Base-by-base conservation (phyloP, 306 rosid species). In the Fragaria iinumae region DNA sequence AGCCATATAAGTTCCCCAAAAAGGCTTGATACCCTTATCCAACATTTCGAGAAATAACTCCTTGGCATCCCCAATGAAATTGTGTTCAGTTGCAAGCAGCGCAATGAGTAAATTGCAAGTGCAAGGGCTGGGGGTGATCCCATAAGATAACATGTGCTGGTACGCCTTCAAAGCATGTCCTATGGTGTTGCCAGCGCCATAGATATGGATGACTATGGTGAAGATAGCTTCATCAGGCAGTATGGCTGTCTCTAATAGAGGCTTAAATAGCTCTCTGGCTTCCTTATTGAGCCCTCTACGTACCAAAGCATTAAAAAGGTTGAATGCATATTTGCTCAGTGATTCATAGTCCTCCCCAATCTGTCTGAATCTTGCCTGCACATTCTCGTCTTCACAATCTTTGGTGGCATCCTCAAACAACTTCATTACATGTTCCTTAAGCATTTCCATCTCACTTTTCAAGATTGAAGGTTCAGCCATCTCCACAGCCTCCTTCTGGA, bases 371-470 rank as follows among this genome's bases (percentile, higher is more conserved):
- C 11, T 43, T n/a, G 2, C 14, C 12, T 43, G 10, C 11, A 11
- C n/a, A n/a, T 68, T 32, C 53, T 68, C 1, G 5, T 68, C 72
- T 41, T 10, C 32, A 43, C 32, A n/a, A 11, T 41, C 53, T 43
- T 12, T 67, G 53, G 32, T 68, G 2, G 50, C 53, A 68, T 11
- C 11, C 18, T 43, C n/a, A 68, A 68, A 68, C 9, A 68, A 32
- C n/a, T 68, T 68, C 72, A 60, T 60, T 1, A 27, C 67, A 60
- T 60, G 38, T 13, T 60, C 67, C 67, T 60, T 27, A 60, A 25
- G 67, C 67, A 5, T 27, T 0, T 60, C 38, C 67, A 27, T 60
- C 20, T 29, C 67, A 0, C 4, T 2, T 11, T 43, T 68, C 13
- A 47, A 41, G 2, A 10, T 17, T 4, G 50, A 20, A 68, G 11